These are phyloP conservation scores for Rusavskia elegans DNA, from an alignment of 495 filamentous ascomycete genomes.

Conservation along the genomic window DNA sequence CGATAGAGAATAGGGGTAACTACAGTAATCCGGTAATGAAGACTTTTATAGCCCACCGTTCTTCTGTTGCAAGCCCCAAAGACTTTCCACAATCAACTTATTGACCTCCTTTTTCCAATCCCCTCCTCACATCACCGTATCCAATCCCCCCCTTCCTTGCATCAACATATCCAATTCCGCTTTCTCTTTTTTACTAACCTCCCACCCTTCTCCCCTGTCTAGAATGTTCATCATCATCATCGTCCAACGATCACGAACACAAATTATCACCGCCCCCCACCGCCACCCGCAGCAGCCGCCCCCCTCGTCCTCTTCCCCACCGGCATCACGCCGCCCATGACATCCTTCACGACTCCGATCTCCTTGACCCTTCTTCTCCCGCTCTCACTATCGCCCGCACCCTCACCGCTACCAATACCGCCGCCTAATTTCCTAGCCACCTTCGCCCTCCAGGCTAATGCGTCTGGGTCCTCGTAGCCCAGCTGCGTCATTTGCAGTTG, in stretches of 20 bases:
- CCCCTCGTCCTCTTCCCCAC: background rate
- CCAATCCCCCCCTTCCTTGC: background rate
- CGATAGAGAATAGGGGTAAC: too few species aligned
- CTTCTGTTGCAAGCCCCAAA: too few species aligned
- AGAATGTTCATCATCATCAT: background rate
- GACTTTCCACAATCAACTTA: background rate
- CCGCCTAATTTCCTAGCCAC: conserved; percentile 29
- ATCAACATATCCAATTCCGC: background rate
- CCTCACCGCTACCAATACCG: conserved; percentile 2
- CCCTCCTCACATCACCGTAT: background rate
- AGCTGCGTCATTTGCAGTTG: conserved; percentile 32
- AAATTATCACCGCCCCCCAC: background rate
- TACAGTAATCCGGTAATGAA: too few species aligned
- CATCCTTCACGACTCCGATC: background rate
- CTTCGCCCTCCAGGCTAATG: conserved; percentile 30
- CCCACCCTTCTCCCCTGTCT: too few species aligned
- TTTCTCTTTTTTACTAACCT: too few species aligned
- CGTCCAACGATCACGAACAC: too few species aligned
- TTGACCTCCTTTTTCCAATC: background rate
- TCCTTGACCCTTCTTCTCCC: background rate
- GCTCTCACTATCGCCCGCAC: background rate
- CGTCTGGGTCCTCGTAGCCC: conserved; percentile 37
- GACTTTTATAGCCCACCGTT: too few species aligned
- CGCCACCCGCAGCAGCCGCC: background rate
- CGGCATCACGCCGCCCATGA: background rate